Evolutionary conservation across 768 basidiomycete species (phyloP).

Genomic region (Lactarius pseudohatsudake): DNA sequence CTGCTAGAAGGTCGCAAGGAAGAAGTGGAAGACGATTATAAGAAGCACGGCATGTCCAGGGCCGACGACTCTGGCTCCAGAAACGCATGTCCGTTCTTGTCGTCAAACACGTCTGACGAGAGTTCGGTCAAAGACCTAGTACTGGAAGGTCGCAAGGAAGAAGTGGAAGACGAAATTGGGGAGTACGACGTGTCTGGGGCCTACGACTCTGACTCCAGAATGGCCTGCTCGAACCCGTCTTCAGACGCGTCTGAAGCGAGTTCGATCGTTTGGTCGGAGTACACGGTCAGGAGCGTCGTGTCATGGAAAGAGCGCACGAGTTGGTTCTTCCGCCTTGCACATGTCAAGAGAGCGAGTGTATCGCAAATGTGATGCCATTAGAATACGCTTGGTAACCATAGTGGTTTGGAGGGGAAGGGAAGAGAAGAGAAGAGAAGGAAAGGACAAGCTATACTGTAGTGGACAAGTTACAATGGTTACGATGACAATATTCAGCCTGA

Average conservation of each 20-base stretch:
- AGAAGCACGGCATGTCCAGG: background rate
- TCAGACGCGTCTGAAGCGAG: background rate
- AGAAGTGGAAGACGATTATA: background rate
- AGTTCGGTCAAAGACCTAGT: background rate
- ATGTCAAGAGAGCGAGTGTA: background rate
- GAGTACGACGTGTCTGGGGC: background rate
- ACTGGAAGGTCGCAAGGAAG: background rate
- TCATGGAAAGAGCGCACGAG: conserved; percentile 13
- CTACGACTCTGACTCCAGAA: background rate
- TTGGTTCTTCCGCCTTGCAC: background rate
- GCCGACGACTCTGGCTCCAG: background rate
- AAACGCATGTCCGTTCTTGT: background rate
- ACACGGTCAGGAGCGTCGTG: conserved; percentile 7
- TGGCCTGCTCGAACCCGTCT: background rate
- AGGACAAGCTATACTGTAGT: background rate
- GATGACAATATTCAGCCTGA: background rate
- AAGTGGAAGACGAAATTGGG: background rate
- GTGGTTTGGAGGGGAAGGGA: no score
- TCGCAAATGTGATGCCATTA: background rate
- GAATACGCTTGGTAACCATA: background rate
- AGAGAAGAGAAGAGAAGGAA: background rate
- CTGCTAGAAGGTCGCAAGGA: background rate
- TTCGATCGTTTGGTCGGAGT: conserved; percentile 3
- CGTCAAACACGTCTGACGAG: background rate
- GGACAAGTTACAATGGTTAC: background rate